Evolutionary conservation across 179 eudicot species (phyloP).

Genomic region (Beta lomatogona): DNA sequence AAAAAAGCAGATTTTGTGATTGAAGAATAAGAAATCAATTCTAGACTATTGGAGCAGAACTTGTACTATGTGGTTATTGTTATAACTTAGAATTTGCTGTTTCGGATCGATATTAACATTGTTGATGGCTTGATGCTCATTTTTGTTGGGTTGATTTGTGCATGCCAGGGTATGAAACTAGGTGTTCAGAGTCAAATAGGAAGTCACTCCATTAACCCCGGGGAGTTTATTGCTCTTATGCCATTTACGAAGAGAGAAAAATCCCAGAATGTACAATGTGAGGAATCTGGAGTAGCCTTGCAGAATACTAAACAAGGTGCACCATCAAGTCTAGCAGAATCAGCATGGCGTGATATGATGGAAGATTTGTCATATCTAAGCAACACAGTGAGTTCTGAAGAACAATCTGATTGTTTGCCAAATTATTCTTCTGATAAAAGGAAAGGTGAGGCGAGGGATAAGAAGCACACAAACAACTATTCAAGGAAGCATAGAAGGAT

Average conservation of each 20-base stretch:
- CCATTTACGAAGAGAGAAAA: slow-evolving; percentile 67
- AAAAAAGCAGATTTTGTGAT: too few species aligned
- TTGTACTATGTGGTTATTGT: not conserved
- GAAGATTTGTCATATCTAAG: slow-evolving; percentile 61
- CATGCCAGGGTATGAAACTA: slow-evolving; percentile 65
- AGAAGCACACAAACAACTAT: slow-evolving; percentile 19
- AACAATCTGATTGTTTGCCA: slow-evolving; percentile 26
- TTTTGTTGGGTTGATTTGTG: slow-evolving; percentile 17
- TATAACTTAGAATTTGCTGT: not conserved
- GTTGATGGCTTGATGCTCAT: not conserved
- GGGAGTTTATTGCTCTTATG: slow-evolving; percentile 74
- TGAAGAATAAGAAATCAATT: not conserved
- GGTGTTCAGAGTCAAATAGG: slow-evolving; percentile 56
- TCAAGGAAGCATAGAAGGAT: slow-evolving; percentile 39
- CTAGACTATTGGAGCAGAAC: not conserved
- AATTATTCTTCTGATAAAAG: slow-evolving; percentile 12
- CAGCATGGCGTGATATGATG: slow-evolving; percentile 69
- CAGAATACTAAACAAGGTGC: slow-evolving; percentile 29
- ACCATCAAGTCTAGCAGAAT: slow-evolving; percentile 49
- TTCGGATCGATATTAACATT: not conserved
- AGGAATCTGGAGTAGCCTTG: slow-evolving; percentile 28
- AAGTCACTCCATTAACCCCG: slow-evolving; percentile 41
- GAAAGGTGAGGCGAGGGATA: slow-evolving; percentile 12
- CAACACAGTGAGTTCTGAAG: slow-evolving; percentile 25
- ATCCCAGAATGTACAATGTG: slow-evolving; percentile 35